Evolutionary conservation across 1,139 yeast species (phyloP).

Genomic region (Geotrichum histeridarum): DNA sequence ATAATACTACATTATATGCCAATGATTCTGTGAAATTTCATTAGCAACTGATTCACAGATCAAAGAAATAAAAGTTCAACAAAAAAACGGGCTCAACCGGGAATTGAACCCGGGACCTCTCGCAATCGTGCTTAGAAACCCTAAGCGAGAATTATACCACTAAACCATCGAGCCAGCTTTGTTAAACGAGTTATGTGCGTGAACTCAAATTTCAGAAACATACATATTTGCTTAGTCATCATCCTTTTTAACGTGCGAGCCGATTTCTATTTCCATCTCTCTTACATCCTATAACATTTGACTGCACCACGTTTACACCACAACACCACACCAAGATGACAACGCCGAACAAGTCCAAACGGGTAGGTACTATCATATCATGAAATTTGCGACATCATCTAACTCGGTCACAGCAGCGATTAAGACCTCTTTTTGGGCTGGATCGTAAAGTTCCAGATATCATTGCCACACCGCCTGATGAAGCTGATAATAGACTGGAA

Average conservation of each 20-base stretch:
- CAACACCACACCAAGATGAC: background rate
- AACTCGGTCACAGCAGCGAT: background rate
- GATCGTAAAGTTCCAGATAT: background rate
- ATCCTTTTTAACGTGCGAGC: too few relatives aligned
- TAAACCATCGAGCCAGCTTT: too few relatives aligned
- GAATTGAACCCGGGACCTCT: background rate
- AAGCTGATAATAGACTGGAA: background rate
- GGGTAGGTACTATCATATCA: background rate
- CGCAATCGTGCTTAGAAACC: background rate
- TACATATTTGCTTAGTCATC: too few relatives aligned
- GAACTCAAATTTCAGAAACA: too few relatives aligned
- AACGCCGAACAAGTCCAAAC: background rate
- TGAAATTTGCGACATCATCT: background rate
- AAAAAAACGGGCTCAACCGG: background rate
- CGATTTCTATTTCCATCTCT: too few relatives aligned
- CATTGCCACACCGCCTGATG: background rate
- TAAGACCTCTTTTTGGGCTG: constrained; percentile 1
- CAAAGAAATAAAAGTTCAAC: too few relatives aligned
- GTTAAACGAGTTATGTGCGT: too few relatives aligned
- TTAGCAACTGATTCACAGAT: too few relatives aligned
- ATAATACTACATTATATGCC: too few relatives aligned
- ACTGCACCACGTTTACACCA: too few relatives aligned
- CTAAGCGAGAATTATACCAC: background rate
- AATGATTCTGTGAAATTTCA: too few relatives aligned
- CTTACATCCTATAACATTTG: too few relatives aligned